Conservation (phyloP, 148 eudicot species). For the Persicaria maculosa region DNA sequence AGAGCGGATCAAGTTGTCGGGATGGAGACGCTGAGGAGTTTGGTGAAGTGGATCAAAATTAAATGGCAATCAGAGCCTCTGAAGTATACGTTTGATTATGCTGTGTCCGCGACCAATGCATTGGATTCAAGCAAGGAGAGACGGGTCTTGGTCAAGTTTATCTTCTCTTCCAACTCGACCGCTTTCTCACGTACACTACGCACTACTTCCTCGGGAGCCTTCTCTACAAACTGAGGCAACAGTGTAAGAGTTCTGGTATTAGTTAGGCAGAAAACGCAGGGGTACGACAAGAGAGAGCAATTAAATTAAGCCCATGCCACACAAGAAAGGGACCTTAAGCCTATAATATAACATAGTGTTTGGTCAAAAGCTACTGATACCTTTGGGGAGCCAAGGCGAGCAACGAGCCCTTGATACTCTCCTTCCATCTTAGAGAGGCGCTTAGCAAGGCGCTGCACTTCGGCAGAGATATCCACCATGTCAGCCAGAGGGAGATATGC, state of each 20-base stretch:
- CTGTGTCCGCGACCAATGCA: constrained; percentile 38
- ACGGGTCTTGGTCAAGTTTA: constrained; percentile 65
- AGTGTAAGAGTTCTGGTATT: not conserved
- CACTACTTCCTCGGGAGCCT: constrained; percentile 83
- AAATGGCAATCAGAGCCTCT: not conserved
- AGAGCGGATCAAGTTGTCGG: no score
- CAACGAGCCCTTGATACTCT: constrained; percentile 65
- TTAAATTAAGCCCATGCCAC: not conserved
- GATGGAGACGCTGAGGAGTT: no score
- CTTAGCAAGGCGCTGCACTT: constrained; percentile 73
- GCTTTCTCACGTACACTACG: constrained; percentile 70
- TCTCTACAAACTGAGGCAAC: constrained; percentile 68
- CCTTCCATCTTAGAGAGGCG: constrained; percentile 83
- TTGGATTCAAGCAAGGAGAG: constrained; percentile 73
- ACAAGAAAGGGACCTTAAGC: not conserved
- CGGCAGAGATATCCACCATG: constrained; percentile 95
- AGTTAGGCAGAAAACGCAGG: not conserved
- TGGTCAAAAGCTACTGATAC: constrained; percentile 24
- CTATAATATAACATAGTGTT: constrained; percentile 4
- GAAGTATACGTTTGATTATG: not conserved
- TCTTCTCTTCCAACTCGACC: constrained; percentile 77
- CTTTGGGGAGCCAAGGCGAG: constrained; percentile 71
- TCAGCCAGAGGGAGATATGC: constrained; percentile 97
- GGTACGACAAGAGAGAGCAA: not conserved
- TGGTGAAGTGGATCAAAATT: not conserved